Conservation (phyloP, 2,329 filamentous ascomycete genomes). For the Leptographium procerum region DNA sequence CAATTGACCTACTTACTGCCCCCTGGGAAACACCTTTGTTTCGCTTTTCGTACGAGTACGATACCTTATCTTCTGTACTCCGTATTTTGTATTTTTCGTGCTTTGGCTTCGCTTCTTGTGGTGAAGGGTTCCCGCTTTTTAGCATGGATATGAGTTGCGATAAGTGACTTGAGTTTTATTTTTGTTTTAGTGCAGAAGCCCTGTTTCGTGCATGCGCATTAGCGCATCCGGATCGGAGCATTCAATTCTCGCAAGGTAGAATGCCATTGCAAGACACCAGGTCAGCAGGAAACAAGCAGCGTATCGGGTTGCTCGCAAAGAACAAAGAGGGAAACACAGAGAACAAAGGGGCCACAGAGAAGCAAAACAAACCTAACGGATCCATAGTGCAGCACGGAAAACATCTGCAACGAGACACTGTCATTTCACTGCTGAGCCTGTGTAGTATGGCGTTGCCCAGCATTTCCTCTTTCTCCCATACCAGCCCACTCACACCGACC, state of each 20-base stretch:
- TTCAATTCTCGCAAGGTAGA: background rate
- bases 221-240: background rate
- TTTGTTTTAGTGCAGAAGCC: background rate
- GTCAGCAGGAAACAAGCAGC: background rate
- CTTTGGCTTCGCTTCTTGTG: background rate
- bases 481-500: background rate
- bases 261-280: background rate
- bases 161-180: background rate
- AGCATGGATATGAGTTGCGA: background rate
- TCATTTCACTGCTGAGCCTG: background rate
- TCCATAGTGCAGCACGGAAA: background rate
- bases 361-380: background rate
- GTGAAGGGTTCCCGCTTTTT: background rate
- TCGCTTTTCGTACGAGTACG: background rate
- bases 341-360: background rate
- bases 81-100: too few species aligned
- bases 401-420: background rate
- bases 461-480: background rate
- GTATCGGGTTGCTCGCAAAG: background rate
- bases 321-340: background rate
- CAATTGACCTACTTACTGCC: background rate
- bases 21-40: background rate
- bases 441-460: background rate
- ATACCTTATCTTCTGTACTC: too few species aligned
- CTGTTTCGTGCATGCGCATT: conserved; percentile 6